Conservation (phyloP, 495 filamentous ascomycete species). For the Mytilinidion resinicola region DNA sequence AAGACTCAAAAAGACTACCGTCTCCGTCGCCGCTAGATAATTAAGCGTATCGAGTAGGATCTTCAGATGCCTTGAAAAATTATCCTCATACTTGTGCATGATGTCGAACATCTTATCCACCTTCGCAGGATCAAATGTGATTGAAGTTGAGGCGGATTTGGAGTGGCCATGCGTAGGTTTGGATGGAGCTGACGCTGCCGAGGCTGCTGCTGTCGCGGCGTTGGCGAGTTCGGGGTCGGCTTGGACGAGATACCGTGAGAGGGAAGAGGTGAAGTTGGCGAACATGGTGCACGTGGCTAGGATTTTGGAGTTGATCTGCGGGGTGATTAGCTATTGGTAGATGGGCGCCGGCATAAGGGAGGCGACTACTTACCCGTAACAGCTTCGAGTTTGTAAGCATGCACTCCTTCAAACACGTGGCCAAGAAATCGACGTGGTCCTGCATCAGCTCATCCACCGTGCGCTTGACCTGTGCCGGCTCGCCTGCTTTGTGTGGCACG, state of each 20-base stretch:
- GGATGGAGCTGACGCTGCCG: conserved; percentile 25
- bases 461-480: conserved; percentile 52
- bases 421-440: conserved; percentile 96
- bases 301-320: conserved; percentile 88
- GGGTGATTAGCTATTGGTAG: not conserved
- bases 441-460: conserved; percentile 99
- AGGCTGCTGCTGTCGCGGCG: conserved; percentile 15
- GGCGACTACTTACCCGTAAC: conserved; percentile 58
- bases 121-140: conserved; percentile 52
- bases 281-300: conserved; percentile 90
- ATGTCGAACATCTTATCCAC: conserved; percentile 77
- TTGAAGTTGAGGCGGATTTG: conserved; percentile 32
- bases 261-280: conserved; percentile 72
- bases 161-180: conserved; percentile 31
- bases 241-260: conserved; percentile 70
- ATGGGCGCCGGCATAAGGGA: not conserved
- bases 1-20: conserved; percentile 82
- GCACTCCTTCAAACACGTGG: conserved; percentile 96
- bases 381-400: conserved; percentile 96
- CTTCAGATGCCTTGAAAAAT: conserved; percentile 84
- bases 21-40: conserved; percentile 95
- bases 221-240: conserved; percentile 66
- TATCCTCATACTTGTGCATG: conserved; percentile 79
- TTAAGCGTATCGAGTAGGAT: conserved; percentile 90
- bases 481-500: conserved; percentile 29